A percentile compares a stretch with the other conserved stretches of the same genome.
phyloP scores from a whole-genome alignment of 2,329 filamentous ascomycete genomes.

The Truncatella angustata region DNA sequence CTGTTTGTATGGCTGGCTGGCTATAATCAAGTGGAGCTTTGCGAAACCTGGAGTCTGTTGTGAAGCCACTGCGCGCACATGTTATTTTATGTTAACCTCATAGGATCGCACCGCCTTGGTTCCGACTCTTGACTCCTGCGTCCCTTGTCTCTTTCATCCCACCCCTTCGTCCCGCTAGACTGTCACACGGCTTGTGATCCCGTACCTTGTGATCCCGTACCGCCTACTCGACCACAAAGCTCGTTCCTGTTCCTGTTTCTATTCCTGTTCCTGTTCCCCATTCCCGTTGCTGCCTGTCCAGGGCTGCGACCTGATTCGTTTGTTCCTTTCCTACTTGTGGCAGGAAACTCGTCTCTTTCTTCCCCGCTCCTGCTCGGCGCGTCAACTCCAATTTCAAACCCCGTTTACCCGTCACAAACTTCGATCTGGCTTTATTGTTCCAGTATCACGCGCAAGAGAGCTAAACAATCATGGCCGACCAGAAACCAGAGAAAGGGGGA shows the following conservation, averaged over 20 bases:
- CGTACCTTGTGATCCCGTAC: background rate
- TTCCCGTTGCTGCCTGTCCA: background rate
- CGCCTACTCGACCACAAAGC: background rate
- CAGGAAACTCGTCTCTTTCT: background rate
- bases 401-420: background rate
- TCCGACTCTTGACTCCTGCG: too few relatives aligned
- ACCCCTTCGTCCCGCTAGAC: background rate
- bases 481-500: constrained; percentile 8
- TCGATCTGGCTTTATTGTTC: background rate
- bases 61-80: too few relatives aligned
- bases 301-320: background rate
- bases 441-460: background rate
- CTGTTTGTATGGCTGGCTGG: background rate
- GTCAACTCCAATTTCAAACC: background rate
- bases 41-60: background rate
- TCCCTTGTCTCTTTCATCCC: background rate
- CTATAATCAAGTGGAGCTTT: background rate
- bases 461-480: constrained; percentile 22
- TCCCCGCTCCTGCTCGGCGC: background rate
- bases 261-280: background rate
- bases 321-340: background rate
- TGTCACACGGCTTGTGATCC: background rate
- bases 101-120: too few relatives aligned
- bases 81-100: too few relatives aligned
- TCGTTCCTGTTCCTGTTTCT: background rate